phyloP scores from a whole-genome alignment of 169 alveolate genomes.

The Eimeria necatrix region DNA sequence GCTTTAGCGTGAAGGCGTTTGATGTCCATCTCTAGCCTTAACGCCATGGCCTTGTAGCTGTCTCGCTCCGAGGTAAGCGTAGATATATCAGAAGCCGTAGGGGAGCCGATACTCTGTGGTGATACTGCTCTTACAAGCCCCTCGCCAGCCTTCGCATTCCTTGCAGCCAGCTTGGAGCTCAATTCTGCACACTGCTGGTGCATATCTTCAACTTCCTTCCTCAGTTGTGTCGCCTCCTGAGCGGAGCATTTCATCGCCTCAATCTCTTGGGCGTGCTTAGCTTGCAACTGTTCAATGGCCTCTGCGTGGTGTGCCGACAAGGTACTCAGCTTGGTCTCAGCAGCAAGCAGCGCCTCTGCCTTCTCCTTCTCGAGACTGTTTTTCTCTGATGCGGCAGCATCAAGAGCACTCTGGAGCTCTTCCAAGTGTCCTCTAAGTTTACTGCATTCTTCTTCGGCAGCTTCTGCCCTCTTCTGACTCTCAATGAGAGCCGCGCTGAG shows the following conservation, averaged over 20 bases:
- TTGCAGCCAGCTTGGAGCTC: conserved; percentile 38
- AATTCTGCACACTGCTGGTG: conserved; percentile 60
- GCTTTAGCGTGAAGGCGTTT: conserved; percentile 43
- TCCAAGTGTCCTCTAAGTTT: neutral
- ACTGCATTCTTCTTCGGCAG: conserved; percentile 52
- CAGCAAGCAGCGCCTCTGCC: conserved; percentile 9
- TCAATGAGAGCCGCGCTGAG: conserved; percentile 29
- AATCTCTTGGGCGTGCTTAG: conserved; percentile 12
- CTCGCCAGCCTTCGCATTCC: neutral
- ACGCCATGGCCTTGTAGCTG: conserved; percentile 65
- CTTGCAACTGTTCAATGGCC: conserved; percentile 10
- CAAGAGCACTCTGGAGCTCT: conserved; percentile 4
- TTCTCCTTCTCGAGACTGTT: conserved; percentile 24
- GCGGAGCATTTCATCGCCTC: neutral
- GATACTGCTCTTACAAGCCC: neutral
- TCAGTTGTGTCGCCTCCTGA: neutral
- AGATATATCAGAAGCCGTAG: conserved; percentile 56
- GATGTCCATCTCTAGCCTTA: conserved; percentile 52
- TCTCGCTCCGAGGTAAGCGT: conserved; percentile 70
- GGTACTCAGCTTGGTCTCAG: conserved; percentile 40
- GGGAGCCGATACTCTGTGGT: conserved; percentile 22
- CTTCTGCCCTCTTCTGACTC: conserved; percentile 16
- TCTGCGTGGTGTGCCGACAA: conserved; percentile 18
- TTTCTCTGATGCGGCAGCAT: neutral
- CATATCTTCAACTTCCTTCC: conserved; percentile 25